Evolutionary conservation across 2,329 filamentous ascomycete genomes (phyloP).

Genomic region (Fusarium pseudograminearum): DNA sequence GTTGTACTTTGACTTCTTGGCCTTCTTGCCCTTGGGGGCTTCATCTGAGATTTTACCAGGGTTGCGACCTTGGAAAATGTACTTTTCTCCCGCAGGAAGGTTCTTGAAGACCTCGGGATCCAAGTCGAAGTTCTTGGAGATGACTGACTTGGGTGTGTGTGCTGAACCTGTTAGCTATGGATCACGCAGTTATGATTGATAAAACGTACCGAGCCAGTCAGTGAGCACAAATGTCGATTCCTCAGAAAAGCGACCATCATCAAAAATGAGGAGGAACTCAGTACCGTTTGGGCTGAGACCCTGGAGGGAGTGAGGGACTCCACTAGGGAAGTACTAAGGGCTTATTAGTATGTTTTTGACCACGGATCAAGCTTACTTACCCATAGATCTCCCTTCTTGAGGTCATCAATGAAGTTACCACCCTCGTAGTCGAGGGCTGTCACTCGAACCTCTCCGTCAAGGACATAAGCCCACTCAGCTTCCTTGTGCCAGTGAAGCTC

Average conservation of each 20-base stretch:
- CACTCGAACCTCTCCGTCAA: slow-evolving; percentile 77
- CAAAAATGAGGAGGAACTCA: slow-evolving; percentile 63
- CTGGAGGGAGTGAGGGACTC: slow-evolving; percentile 82
- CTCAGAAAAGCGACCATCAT: slow-evolving; percentile 65
- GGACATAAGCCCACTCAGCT: slow-evolving; percentile 81
- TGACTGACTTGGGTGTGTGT: slow-evolving; percentile 77
- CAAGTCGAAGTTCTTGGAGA: slow-evolving; percentile 81
- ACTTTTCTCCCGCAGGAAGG: slow-evolving; percentile 75
- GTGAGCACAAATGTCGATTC: slow-evolving; percentile 79
- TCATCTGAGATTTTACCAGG: slow-evolving; percentile 75
- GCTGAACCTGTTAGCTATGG: slow-evolving; percentile 54
- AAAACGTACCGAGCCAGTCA: slow-evolving; percentile 73
- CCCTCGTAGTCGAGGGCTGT: slow-evolving; percentile 81
- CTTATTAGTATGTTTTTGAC: fast-evolving
- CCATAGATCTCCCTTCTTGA: slow-evolving; percentile 79
- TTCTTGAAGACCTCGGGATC: slow-evolving; percentile 76
- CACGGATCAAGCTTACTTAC: slow-evolving; percentile 1
- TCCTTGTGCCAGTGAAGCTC: slow-evolving; percentile 87
- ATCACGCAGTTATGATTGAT: fast-evolving
- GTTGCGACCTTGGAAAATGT: slow-evolving; percentile 79
- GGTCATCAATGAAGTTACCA: slow-evolving; percentile 80
- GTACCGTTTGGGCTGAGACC: slow-evolving; percentile 73
- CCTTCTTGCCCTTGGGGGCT: slow-evolving; percentile 68
- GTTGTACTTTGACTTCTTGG: slow-evolving; percentile 74
- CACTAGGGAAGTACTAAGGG: slow-evolving; percentile 75